Evolutionary conservation across 208 protist species (phyloP).

Genomic region (Balamuthia mandrillaris): DNA sequence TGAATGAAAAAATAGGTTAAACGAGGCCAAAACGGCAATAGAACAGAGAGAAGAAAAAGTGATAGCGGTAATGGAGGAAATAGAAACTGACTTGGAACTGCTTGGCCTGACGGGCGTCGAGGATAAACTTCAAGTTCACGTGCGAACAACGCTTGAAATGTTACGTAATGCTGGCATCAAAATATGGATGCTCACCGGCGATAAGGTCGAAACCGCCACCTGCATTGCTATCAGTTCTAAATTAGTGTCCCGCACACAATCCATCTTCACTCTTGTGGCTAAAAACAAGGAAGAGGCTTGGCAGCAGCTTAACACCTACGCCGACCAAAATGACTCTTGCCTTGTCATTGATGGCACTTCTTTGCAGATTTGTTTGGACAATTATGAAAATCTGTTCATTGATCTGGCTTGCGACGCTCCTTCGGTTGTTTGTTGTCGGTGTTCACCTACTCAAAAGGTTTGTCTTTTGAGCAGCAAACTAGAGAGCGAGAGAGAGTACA

Average conservation of each 20-base stretch:
- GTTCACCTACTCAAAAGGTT: conserved; percentile 97
- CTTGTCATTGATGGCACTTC: conserved; percentile 75
- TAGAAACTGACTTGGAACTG: conserved; percentile 78
- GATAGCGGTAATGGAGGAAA: conserved; percentile 71
- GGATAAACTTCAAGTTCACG: conserved; percentile 92
- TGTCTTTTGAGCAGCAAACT: too few relatives aligned
- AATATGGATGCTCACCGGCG: conserved; percentile 98
- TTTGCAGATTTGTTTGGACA: conserved; percentile 68
- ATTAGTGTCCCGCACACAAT: conserved; percentile 75
- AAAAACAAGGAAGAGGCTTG: not conserved
- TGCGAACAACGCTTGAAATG: conserved; percentile 85
- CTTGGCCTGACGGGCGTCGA: conserved; percentile 94
- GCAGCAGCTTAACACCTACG: not conserved
- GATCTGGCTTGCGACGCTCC: conserved; percentile 69
- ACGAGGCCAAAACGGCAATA: conserved; percentile 52
- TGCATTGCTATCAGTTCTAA: conserved; percentile 89
- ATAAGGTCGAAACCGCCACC: conserved; percentile 91
- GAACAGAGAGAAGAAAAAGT: conserved; percentile 59
- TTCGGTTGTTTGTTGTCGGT: conserved; percentile 91
- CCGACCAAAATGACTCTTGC: conserved; percentile 5
- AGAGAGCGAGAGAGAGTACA: too few relatives aligned
- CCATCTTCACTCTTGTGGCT: not conserved
- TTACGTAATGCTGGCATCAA: conserved; percentile 95
- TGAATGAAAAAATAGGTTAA: too few relatives aligned
- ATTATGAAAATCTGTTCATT: conserved; percentile 66